Evolutionary conservation across 1,284 basidiomycete species (phyloP), one percentile per base, ranked within the genome.

Genomic region (Malassezia globosa): DNA sequence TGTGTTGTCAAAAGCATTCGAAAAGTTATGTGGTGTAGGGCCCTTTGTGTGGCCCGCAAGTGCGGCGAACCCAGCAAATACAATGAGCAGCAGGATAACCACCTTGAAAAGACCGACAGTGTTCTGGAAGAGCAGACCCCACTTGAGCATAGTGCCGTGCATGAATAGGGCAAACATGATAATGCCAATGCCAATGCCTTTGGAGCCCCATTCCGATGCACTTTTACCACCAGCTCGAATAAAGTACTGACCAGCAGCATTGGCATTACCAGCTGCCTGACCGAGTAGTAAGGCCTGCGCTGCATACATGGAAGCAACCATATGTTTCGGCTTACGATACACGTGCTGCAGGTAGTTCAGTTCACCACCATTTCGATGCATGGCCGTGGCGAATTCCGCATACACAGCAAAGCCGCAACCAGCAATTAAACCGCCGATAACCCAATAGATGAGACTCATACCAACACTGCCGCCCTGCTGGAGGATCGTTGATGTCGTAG

Each of bases 301-400:
- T 0, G 79, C 76, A 58, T 78, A 84, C 10, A 76, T 64, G 57
- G 80, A 82, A 3, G 80, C 80, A 5, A 74, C 74, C 47, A 85
- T 70, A 58, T 80, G 82, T 48, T 75, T 77, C 5, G 83, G 83
- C 14, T 74, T 74, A 35, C 78, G 75, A 67, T 79, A 85, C 23
- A 83, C 78, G 60, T 76, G 82, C 52, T 84, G 82, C 26, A 85
- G 72, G 59, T 85, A 85, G 47, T 84, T 82, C 25, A 85, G 72
- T 73, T 85, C 83, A 14, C 81, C 83, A 2, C 83, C 83, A 48
- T 77, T 83, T 3, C 78, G 74, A 4, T 82, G 83, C 5, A 78
- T 69, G 54, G 82, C 81, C 14, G 81, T 82, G 26, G 83, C 83
- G 16, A 82, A 76, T 60, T 84, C 83, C 7, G 84, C 75, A 7